Conservation (phyloP, 495 filamentous ascomycete genomes). For the Chlorociboria aeruginascens region DNA sequence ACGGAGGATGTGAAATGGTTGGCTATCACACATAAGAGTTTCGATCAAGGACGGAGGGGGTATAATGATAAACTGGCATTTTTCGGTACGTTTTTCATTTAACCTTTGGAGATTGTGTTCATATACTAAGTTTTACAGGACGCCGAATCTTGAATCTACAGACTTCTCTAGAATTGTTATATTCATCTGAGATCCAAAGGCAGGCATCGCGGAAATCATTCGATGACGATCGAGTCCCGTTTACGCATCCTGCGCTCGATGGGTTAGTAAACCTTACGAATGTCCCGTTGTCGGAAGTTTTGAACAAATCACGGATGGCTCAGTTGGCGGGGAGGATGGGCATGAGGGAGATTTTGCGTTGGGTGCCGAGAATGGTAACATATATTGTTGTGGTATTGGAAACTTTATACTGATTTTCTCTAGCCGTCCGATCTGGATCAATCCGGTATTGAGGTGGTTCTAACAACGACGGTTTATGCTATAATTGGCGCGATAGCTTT, state of each 20-base stretch:
- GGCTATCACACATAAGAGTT: slow-evolving; percentile 95
- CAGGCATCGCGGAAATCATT: slow-evolving; percentile 24
- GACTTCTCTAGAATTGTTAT: slow-evolving; percentile 57
- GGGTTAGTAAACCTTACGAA: slow-evolving; percentile 55
- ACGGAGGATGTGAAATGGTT: slow-evolving; percentile 93
- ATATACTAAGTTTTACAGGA: slow-evolving; percentile 36
- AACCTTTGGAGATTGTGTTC: neutral
- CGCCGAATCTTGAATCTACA: slow-evolving; percentile 74
- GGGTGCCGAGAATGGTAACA: slow-evolving; percentile 73
- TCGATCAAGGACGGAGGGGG: slow-evolving; percentile 85
- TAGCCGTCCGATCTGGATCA: slow-evolving; percentile 58
- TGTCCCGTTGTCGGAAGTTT: slow-evolving; percentile 39
- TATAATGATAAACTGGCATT: slow-evolving; percentile 92
- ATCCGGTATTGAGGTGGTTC: slow-evolving; percentile 62
- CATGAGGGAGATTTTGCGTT: slow-evolving; percentile 62
- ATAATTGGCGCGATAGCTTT: slow-evolving; percentile 80
- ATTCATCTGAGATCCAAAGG: slow-evolving; percentile 25
- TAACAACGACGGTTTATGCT: slow-evolving; percentile 67
- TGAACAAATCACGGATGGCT: slow-evolving; percentile 48
- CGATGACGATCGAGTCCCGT: slow-evolving; percentile 50
- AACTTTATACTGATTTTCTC: slow-evolving; percentile 2
- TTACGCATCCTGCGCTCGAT: slow-evolving; percentile 59
- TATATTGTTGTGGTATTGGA: neutral
- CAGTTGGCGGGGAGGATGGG: slow-evolving; percentile 57
- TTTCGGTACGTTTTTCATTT: slow-evolving; percentile 48